Evolutionary conservation across 1,139 yeast species (phyloP), one percentile per base, ranked within the genome.

Genomic region (Saccharomyces hybrid): DNA sequence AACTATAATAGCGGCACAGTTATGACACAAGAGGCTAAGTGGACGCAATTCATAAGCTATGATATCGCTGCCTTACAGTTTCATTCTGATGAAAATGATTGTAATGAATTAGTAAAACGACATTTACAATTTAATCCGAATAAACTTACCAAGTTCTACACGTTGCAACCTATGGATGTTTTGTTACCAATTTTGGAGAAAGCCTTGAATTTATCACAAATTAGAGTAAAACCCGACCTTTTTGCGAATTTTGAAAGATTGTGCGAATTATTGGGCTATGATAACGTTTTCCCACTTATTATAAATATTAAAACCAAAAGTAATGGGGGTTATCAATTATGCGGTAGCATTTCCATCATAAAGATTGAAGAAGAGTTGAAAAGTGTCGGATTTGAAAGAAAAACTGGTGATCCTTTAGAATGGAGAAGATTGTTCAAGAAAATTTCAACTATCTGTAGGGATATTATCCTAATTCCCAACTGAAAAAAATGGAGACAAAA

Each of bases 381-480:
- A 55, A 73, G 72, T 46, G 74, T 83, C 1, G 80, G 77, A 53
- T 82, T 84, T 61, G 68, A 75, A 47, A 79, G 80, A 60, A 71
- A 76, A 4, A 74, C 74, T 41, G 86, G 86, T 0, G 87, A 84
- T 67, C 88, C 88, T 0, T 64, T 84, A 47, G 88, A 83, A 64
- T 84, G 88, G 88, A 73, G 88, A 64, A 69, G 81, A 14, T 68
- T 83, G 34, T 84, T 83, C 68, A 81, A 81, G 61, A 72, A 74
- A 50, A 73, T 81, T 27, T 77, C 83, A 0, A 66, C 79, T 4
- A 64, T 77, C 20, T 80, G 85, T 59, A 76, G 83, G 61, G 83
- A 81, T 51, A 57, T 69, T 6, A 63, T 69, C 32, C 57, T 59
- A 38, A 56, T 63, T 11, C 65, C 66, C 1, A 50, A 56, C 20